Conservation (phyloP, 1,139 yeast species). For the Arxiozyma heterogenica region DNA sequence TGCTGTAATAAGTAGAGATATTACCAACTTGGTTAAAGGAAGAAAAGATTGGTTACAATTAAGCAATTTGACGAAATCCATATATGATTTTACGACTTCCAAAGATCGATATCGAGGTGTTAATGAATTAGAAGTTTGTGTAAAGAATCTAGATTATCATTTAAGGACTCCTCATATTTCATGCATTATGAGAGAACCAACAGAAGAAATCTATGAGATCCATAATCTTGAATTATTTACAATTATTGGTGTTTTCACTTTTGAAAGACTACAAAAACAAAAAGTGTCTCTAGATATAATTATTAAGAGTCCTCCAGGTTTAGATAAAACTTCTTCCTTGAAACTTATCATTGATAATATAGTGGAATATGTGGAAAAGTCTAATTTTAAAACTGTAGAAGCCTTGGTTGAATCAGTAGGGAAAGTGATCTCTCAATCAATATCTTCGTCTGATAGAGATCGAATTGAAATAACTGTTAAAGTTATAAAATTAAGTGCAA, state of each 20-base stretch:
- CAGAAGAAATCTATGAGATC: slow-evolving; percentile 26
- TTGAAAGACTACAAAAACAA: slow-evolving; percentile 76
- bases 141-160: slow-evolving; percentile 33
- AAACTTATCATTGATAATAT: slow-evolving; percentile 38
- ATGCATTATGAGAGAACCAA: slow-evolving; percentile 29
- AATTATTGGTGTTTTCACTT: slow-evolving; percentile 82
- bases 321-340: slow-evolving; percentile 10
- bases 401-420: slow-evolving; percentile 75
- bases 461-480: slow-evolving; percentile 41
- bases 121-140: slow-evolving; percentile 13
- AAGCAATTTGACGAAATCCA: slow-evolving; percentile 48
- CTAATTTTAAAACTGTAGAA: slow-evolving; percentile 86
- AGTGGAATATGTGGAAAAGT: slow-evolving; percentile 52
- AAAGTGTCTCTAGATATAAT: slow-evolving; percentile 54
- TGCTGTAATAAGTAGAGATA: slow-evolving; percentile 66
- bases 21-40: slow-evolving; percentile 13
- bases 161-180: slow-evolving; percentile 44
- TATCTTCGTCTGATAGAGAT: slow-evolving; percentile 9
- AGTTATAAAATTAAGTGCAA: slow-evolving; percentile 82
- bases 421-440: slow-evolving; percentile 42
- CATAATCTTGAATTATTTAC: slow-evolving; percentile 54
- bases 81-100: slow-evolving; percentile 41
- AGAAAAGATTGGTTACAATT: slow-evolving; percentile 40
- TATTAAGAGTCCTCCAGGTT: slow-evolving; percentile 34
- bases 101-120: slow-evolving; percentile 31